A percentile compares a stretch with the other conserved stretches of the same genome.
These are phyloP conservation scores for Phytopythium cucurbitacearum DNA, from an alignment of 352 stramenopile genomes.

Conservation along the genomic window DNA sequence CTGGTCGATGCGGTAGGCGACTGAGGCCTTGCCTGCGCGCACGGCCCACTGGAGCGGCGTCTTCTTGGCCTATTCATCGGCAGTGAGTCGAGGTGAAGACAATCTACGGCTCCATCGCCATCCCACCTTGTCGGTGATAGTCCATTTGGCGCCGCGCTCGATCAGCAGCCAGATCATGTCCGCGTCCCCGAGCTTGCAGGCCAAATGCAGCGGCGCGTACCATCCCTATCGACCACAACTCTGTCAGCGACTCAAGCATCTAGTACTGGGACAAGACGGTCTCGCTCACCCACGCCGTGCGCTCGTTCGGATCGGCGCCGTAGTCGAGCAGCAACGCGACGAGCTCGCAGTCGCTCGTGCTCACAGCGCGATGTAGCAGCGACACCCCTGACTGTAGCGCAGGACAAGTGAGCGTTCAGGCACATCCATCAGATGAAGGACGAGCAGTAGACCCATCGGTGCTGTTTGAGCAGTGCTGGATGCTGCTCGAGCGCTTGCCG, in stretches of 20 bases:
- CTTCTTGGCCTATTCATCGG: constrained; percentile 31
- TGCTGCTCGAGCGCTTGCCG: constrained; percentile 23
- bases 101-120: background rate
- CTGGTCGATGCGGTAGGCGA: constrained; percentile 75
- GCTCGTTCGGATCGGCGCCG: constrained; percentile 47
- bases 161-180: constrained; percentile 60
- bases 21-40: constrained; percentile 55
- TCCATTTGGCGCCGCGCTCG: constrained; percentile 56
- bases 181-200: constrained; percentile 63
- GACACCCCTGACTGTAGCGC: constrained; percentile 49
- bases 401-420: background rate
- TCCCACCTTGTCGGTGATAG: constrained; percentile 44
- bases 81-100: background rate
- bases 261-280: background rate
- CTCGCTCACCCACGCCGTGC: constrained; percentile 48
- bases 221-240: constrained; percentile 35
- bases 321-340: constrained; percentile 38
- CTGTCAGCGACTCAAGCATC: background rate
- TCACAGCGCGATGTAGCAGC: constrained; percentile 61
- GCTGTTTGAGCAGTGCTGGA: constrained; percentile 29
- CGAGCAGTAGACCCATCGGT: constrained; percentile 48
- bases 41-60: constrained; percentile 74
- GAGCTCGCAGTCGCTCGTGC: constrained; percentile 32
- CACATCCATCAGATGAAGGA: background rate
- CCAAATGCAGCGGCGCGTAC: constrained; percentile 76